Percentiles rank a stretch among this genome's conserved stretches.
phyloP scores from a whole-genome alignment of 164 flowering plant species.

The Aristolochia contorta region DNA sequence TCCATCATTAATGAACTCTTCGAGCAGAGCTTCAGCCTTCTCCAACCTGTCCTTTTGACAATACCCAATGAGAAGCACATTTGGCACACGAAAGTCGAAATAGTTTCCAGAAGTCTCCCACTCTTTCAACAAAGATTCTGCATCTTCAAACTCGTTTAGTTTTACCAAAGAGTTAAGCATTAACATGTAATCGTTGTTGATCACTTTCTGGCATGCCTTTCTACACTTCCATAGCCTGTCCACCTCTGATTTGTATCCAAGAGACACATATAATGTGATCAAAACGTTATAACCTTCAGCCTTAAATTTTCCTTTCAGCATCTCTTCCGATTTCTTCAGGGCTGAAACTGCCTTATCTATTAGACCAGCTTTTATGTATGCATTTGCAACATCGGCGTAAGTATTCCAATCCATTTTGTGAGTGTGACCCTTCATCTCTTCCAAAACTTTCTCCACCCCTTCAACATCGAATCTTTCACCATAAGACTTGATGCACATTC shows the following conservation, averaged over 20 bases:
- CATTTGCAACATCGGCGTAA: slow-evolving; percentile 29
- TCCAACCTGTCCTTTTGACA: slow-evolving; percentile 26
- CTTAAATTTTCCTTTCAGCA: slow-evolving; percentile 1
- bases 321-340: slow-evolving; percentile 22
- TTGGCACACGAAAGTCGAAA: slow-evolving; percentile 30
- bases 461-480: slow-evolving; percentile 24
- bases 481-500: slow-evolving; percentile 24
- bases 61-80: slow-evolving; percentile 28
- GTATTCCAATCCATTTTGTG: slow-evolving; percentile 19
- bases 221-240: slow-evolving; percentile 30
- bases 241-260: slow-evolving; percentile 28
- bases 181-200: slow-evolving; percentile 20
- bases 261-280: slow-evolving; percentile 25
- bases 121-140: slow-evolving; percentile 29
- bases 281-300: slow-evolving; percentile 9
- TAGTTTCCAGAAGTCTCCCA: slow-evolving; percentile 23
- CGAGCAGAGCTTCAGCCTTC: slow-evolving; percentile 36
- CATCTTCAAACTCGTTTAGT: slow-evolving; percentile 39
- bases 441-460: slow-evolving; percentile 27
- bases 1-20: slow-evolving; percentile 18
- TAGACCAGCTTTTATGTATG: slow-evolving; percentile 30
- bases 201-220: slow-evolving; percentile 7
- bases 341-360: slow-evolving; percentile 19
- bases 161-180: slow-evolving; percentile 30
- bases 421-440: slow-evolving; percentile 25